Conservation (phyloP, 1,139 yeast genomes). For the Pichia cactophila region DNA sequence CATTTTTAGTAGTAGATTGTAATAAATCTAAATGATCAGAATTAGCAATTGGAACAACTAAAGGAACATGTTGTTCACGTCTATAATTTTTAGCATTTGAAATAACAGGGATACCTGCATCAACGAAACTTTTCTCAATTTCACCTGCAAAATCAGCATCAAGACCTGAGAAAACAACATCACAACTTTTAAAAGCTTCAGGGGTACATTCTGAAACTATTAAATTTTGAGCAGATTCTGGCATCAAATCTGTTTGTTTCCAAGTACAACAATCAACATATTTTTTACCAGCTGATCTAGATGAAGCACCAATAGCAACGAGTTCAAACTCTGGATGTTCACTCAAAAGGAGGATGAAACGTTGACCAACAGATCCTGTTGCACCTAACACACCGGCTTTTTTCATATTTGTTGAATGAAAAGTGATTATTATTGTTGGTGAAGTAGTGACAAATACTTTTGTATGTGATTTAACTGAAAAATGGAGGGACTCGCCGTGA, state of each 20-base stretch:
- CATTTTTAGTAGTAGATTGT: slow-evolving; percentile 47
- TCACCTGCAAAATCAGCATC: slow-evolving; percentile 93
- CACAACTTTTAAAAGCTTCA: slow-evolving; percentile 78
- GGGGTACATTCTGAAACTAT: slow-evolving; percentile 72
- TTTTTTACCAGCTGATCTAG: slow-evolving; percentile 86
- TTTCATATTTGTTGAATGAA: slow-evolving; percentile 19
- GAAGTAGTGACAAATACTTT: background rate
- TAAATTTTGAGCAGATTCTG: slow-evolving; percentile 54
- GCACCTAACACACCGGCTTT: slow-evolving; percentile 93
- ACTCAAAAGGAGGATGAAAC: slow-evolving; percentile 78
- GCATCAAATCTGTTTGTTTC: slow-evolving; percentile 87
- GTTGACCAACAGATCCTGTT: slow-evolving; percentile 96
- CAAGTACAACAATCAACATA: slow-evolving; percentile 84
- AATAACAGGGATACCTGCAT: slow-evolving; percentile 73
- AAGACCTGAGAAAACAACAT: slow-evolving; percentile 87
- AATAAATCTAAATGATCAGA: slow-evolving; percentile 85
- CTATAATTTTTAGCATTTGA: slow-evolving; percentile 97
- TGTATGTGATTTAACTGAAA: background rate
- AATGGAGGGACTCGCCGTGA: background rate
- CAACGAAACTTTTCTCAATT: slow-evolving; percentile 77
- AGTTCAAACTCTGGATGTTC: slow-evolving; percentile 88
- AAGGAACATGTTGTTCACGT: slow-evolving; percentile 79
- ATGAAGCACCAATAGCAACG: slow-evolving; percentile 82
- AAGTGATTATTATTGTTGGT: background rate
- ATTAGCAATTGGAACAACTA: slow-evolving; percentile 91